Base-by-base conservation (phyloP, 352 stramenopile genomes). In the Phytophthora rubi region DNA sequence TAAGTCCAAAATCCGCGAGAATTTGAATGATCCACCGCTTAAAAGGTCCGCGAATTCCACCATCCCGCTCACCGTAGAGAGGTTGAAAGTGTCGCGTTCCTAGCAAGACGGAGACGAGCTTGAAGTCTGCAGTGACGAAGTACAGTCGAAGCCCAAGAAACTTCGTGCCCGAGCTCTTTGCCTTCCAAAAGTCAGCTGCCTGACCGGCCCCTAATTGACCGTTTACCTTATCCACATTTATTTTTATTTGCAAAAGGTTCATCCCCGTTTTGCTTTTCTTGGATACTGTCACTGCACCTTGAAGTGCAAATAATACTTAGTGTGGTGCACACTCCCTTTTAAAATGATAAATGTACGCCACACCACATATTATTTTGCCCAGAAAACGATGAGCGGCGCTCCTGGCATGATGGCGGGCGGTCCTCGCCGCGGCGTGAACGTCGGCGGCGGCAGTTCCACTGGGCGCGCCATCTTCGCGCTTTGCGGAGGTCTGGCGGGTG, bases 391-490 rank as follows among this genome's bases (percentile, higher is more conserved):
- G 65, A 69, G 56, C 58, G 54, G 65, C 2, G 45, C 61, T 52
- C 61, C 58, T 7, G 55, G 59, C 2, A 67, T 70, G 59, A 69
- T 80, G 68, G 58, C 51, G 21, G 64, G 71, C 23, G 54, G 53
- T 18, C 58, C 55, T 44, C 70, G 59, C 33, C 28, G 65, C 13
- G 86, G 86, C 23, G 82, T 91, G n/a, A 90, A 89, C 58, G 86
- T 93, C 28, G 86, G 86, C 26, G 86, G 86, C 39, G 82, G 84
- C 32, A 92, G 87, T 58, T 92, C 85, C 23, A 86, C 78, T 32
- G 85, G 87, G 0, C 82, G 83, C 45, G 84, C 81, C 13, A 37
- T 93, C 32, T 92, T 94, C 55, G 87, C 85, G 3, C 30, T 94
- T 7, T 85, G 75, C 52, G 87, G 87, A 39, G 85, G 87, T 53